These are phyloP conservation scores for Neonectria coccinea DNA, from an alignment of 2,329 filamentous ascomycete species.

Conservation along the genomic window DNA sequence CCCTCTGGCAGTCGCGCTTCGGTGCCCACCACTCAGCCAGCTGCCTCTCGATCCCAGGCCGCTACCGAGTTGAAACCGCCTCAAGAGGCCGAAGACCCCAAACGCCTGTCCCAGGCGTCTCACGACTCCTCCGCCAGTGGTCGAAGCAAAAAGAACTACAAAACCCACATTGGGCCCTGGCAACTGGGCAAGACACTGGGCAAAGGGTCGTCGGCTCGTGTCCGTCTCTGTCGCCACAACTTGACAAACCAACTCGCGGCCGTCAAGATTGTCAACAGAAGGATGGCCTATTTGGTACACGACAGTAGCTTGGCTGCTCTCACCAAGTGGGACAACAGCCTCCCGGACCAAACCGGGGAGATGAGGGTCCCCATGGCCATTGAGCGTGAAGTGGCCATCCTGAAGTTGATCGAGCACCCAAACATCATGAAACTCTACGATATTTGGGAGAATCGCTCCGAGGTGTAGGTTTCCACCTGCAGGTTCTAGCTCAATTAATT, in stretches of 20 bases:
- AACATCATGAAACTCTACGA: constrained; percentile 96
- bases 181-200: constrained; percentile 89
- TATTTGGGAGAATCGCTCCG: constrained; percentile 96
- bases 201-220: constrained; percentile 88
- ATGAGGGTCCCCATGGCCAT: constrained; percentile 86
- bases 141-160: constrained; percentile 59
- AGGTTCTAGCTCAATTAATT: not conserved
- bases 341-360: constrained; percentile 68
- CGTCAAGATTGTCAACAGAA: constrained; percentile 94
- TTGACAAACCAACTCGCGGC: constrained; percentile 85
- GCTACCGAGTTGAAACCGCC: constrained; percentile 42
- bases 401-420: constrained; percentile 94
- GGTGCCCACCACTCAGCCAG: constrained; percentile 25
- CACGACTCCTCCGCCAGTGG: constrained; percentile 56
- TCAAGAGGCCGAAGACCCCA: constrained; percentile 49
- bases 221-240: constrained; percentile 85
- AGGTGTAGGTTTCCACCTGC: constrained; percentile 76
- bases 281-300: constrained; percentile 81
- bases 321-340: constrained; percentile 75
- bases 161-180: constrained; percentile 93
- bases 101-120: constrained; percentile 56
- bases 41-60: constrained; percentile 36
- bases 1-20: constrained; percentile 35
- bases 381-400: constrained; percentile 94
- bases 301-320: constrained; percentile 88